Evolutionary conservation across 2,329 filamentous ascomycete genomes (phyloP).

Genomic region (Phaeosphaeriaceae sp.): DNA sequence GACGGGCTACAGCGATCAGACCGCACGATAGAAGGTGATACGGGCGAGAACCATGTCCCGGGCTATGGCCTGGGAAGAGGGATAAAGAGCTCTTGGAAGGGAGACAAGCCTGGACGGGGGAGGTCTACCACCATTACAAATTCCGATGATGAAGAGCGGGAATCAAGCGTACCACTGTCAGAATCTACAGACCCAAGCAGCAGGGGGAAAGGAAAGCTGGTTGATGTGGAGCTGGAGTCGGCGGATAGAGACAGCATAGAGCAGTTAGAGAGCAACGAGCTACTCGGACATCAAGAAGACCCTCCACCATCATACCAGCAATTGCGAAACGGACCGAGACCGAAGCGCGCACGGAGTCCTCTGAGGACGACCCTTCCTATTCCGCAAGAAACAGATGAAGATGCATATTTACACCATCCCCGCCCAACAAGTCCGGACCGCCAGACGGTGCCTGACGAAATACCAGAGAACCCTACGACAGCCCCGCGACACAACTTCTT

Average conservation of each 20-base stretch:
- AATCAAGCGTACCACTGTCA: conserved; percentile 50
- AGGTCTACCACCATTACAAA: conserved; percentile 46
- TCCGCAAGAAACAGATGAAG: conserved; percentile 60
- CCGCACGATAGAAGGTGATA: conserved; percentile 59
- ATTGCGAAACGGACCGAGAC: conserved; percentile 57
- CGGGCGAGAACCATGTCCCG: conserved; percentile 47
- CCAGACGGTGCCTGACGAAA: conserved; percentile 63
- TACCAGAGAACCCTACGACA: conserved; percentile 56
- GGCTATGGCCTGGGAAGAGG: conserved; percentile 55
- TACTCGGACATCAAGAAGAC: conserved; percentile 55
- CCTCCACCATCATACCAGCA: conserved; percentile 64
- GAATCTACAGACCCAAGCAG: conserved; percentile 54
- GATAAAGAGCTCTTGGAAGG: conserved; percentile 65
- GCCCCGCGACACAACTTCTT: conserved; percentile 77
- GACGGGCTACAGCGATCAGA: conserved; percentile 60
- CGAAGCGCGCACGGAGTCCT: conserved; percentile 50
- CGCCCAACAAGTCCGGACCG: conserved; percentile 56
- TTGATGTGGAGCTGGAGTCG: conserved; percentile 84
- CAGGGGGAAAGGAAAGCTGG: conserved; percentile 72
- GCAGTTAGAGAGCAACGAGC: conserved; percentile 45
- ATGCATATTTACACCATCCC: conserved; percentile 54
- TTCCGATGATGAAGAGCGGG: conserved; percentile 46
- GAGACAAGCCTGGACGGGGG: conserved; percentile 53
- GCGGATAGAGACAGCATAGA: conserved; percentile 58
- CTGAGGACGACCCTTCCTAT: conserved; percentile 50